Percentiles rank a stretch among this genome's conserved stretches.
These are phyloP conservation scores for Exophiala lecanii-corni DNA, from an alignment of 2,329 filamentous ascomycete genomes.

Conservation along the genomic window DNA sequence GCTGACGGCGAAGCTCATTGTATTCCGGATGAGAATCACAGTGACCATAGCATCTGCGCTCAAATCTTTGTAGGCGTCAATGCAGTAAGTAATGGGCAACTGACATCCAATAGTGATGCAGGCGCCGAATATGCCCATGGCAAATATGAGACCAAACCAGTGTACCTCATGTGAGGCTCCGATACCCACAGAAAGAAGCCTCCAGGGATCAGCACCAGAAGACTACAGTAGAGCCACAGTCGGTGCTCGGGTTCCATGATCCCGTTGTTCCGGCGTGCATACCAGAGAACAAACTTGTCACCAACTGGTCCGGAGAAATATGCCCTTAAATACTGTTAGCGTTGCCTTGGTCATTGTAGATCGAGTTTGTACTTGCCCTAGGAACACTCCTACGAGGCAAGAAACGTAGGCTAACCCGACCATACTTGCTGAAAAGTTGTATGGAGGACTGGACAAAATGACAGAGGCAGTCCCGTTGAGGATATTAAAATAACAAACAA, in stretches of 20 bases:
- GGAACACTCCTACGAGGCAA: constrained; percentile 17
- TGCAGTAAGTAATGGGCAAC: constrained; percentile 43
- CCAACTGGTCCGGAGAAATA: constrained; percentile 22
- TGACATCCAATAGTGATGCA: constrained; percentile 43
- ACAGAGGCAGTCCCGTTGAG: constrained; percentile 39
- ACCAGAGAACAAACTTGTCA: constrained; percentile 24
- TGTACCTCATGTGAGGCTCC: constrained; percentile 47
- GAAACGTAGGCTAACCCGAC: constrained; percentile 37
- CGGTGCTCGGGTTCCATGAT: constrained; percentile 29
- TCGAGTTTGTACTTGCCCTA: constrained; percentile 9
- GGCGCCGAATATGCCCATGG: constrained; percentile 44
- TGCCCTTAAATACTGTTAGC: constrained; percentile 7
- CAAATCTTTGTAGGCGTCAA: constrained; percentile 47
- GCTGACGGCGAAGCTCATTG: constrained; percentile 47
- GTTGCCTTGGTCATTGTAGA: not conserved
- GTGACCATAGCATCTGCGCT: constrained; percentile 48
- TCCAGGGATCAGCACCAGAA: constrained; percentile 40
- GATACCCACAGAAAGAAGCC: constrained; percentile 48
- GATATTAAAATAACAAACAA: constrained; percentile 40
- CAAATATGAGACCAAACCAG: constrained; percentile 47
- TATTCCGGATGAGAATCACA: constrained; percentile 48
- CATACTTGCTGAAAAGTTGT: constrained; percentile 36
- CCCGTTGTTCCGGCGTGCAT: constrained; percentile 24
- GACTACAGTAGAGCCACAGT: constrained; percentile 28
- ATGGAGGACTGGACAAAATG: constrained; percentile 33